Evolutionary conservation across 2,329 filamentous ascomycete species (phyloP), one percentile per base, ranked within the genome.

Genomic region (Leptographium radiaticola): DNA sequence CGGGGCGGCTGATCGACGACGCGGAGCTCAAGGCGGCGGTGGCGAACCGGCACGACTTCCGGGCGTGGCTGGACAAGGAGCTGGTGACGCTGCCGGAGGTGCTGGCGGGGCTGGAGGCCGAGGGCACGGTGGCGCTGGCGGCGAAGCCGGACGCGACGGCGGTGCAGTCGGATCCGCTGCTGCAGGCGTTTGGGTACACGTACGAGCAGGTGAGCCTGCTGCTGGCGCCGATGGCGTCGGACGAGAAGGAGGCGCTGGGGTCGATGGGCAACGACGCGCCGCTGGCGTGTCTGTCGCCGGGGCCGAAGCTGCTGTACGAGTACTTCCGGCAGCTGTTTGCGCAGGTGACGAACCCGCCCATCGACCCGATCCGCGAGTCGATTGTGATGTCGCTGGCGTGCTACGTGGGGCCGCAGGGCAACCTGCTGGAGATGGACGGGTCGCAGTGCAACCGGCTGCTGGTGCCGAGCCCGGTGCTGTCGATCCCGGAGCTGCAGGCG

Each of bases 181-280:
- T 97, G 46, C 84, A 86, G 62, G 87, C 90, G 9, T 96, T 93
- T 62, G 91, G 90, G 20, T 97, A 96, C 70, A 94, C 91, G 8
- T 85, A 95, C 58, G 91, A 97, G 74, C 91, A 97, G 70, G 86
- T 97, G 67, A 91, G 86, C 68, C 72, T 97, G 66, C 76, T 97
- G 40, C 81, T 97, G 52, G 91, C 86, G 18, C 91, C 91, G 11
- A 97, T 97, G 91, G 91, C 89, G 55, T 89, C 89, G 30, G 91
- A 97, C 64, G 95, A 94, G 57, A 97, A 97, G 73, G 91, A 97
- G 70, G 91, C 91, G 45, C 78, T 97, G 53, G 91, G 91, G 43
- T 97, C 91, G 56, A 97, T 97, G 91, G 91, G 91, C 63, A 97
- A 97, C 66, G 91, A 97, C 74, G 88, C 87, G 46, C 91, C 91